Percentiles rank a stretch among this genome's conserved stretches.
These are phyloP conservation scores for Kurtzmaniella natalensis DNA, from an alignment of 1,139 yeast genomes.

Conservation along the genomic window DNA sequence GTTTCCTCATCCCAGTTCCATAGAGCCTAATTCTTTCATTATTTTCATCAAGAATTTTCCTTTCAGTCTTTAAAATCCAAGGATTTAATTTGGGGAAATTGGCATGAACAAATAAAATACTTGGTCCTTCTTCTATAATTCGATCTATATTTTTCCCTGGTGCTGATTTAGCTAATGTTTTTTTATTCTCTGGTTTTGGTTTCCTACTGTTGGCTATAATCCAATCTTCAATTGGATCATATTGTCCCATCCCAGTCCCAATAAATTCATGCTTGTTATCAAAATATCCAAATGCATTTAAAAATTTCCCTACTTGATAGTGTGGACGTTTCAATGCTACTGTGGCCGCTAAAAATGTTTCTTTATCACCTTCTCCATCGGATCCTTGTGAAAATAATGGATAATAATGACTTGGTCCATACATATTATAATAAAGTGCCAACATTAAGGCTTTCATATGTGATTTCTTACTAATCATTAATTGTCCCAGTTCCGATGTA, in stretches of 20 bases:
- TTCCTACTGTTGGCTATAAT: constrained; percentile 11
- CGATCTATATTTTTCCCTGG: constrained; percentile 9
- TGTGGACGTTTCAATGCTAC: constrained; percentile 54
- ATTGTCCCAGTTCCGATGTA: constrained; percentile 79
- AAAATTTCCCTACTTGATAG: constrained; percentile 63
- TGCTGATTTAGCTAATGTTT: constrained; percentile 2
- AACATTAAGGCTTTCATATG: constrained; percentile 64
- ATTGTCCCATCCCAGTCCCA: constrained; percentile 75
- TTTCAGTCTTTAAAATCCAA: constrained; percentile 38
- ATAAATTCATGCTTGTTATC: constrained; percentile 37
- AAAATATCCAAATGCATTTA: constrained; percentile 52
- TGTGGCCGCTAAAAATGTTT: constrained; percentile 80
- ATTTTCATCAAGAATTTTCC: constrained; percentile 37
- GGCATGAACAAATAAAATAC: constrained; percentile 57
- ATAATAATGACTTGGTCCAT: constrained; percentile 75
- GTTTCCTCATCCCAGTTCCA: constrained; percentile 49
- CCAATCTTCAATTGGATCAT: constrained; percentile 60
- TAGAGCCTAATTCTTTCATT: constrained; percentile 48
- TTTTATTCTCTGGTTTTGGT: constrained; percentile 10
- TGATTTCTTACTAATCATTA: constrained; percentile 60
- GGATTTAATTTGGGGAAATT: constrained; percentile 66
- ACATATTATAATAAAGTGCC: constrained; percentile 72
- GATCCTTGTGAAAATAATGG: constrained; percentile 84
- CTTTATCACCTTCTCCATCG: constrained; percentile 90
- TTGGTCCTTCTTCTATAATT: constrained; percentile 28